Evolutionary conservation across 2,329 filamentous ascomycete species (phyloP).

Genomic region (Alternaria viburni): DNA sequence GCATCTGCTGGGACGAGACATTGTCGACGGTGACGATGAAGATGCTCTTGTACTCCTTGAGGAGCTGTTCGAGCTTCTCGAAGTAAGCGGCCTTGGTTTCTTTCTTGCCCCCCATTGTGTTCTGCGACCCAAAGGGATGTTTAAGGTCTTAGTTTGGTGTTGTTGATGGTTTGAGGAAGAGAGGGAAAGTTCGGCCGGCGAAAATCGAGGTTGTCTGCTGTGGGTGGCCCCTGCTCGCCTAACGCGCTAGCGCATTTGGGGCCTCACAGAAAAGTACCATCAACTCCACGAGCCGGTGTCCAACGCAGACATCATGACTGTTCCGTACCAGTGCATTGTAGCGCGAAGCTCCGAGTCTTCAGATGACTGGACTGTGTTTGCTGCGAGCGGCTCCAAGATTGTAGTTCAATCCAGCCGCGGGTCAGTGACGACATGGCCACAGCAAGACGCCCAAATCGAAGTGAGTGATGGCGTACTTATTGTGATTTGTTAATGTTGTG

Average conservation of each 20-base stretch:
- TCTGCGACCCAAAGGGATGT: slow-evolving; percentile 94
- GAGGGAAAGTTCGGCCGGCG: slow-evolving; percentile 15
- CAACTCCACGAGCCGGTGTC: slow-evolving; percentile 10
- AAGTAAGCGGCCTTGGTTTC: slow-evolving; percentile 97
- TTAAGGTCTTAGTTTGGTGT: slow-evolving; percentile 76
- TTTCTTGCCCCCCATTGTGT: slow-evolving; percentile 99
- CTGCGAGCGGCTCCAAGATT: slow-evolving; percentile 75
- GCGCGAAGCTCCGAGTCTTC: slow-evolving; percentile 22
- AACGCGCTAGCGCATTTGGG: slow-evolving; percentile 20
- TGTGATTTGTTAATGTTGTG: neutral
- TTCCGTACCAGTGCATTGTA: slow-evolving; percentile 52
- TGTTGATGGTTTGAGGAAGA: slow-evolving; percentile 27
- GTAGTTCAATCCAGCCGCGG: slow-evolving; percentile 54
- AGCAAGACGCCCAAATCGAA: slow-evolving; percentile 22
- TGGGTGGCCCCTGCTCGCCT: slow-evolving; percentile 27
- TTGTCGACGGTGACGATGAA: slow-evolving; percentile 95
- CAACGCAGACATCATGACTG: slow-evolving; percentile 29
- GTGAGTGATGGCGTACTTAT: slow-evolving; percentile 27
- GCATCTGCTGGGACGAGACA: slow-evolving; percentile 99
- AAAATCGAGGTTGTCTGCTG: slow-evolving; percentile 35
- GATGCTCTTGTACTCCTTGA: slow-evolving; percentile 95
- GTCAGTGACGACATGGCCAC: slow-evolving; percentile 37
- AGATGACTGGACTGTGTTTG: slow-evolving; percentile 65
- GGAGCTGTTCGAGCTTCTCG: slow-evolving; percentile 97
- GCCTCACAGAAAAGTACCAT: slow-evolving; percentile 16